phyloP scores from a whole-genome alignment of 352 stramenopile species.

The Phytophthora melonis region DNA sequence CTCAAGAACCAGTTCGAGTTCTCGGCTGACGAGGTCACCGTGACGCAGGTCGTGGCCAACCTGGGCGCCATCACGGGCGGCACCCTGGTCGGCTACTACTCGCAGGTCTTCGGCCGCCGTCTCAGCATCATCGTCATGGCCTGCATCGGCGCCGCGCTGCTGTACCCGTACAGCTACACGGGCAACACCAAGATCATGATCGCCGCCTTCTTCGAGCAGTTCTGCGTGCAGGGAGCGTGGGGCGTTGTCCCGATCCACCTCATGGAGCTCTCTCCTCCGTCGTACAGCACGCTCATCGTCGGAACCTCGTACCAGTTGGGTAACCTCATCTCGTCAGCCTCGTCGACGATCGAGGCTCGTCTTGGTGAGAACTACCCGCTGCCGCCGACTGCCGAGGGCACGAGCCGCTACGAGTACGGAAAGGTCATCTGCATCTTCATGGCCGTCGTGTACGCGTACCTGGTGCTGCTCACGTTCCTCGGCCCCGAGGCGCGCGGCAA shows the following conservation, averaged over 20 bases:
- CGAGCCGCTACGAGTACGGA: constrained; percentile 52
- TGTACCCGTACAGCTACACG: constrained; percentile 64
- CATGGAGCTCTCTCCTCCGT: constrained; percentile 58
- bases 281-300: constrained; percentile 56
- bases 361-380: constrained; percentile 56
- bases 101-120: constrained; percentile 52
- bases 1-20: constrained; percentile 57
- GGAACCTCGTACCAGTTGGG: constrained; percentile 62
- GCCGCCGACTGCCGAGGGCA: constrained; percentile 31
- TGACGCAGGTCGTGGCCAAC: constrained; percentile 57
- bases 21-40: constrained; percentile 49
- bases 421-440: constrained; percentile 60
- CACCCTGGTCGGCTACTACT: constrained; percentile 60
- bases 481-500: constrained; percentile 55
- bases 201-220: constrained; percentile 57
- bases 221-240: constrained; percentile 58
- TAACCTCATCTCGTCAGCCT: constrained; percentile 62
- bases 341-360: constrained; percentile 56
- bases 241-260: constrained; percentile 66
- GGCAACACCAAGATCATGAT: constrained; percentile 35
- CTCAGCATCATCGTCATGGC: constrained; percentile 50
- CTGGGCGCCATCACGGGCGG: constrained; percentile 51
- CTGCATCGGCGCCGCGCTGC: constrained; percentile 36
- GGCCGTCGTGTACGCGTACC: constrained; percentile 53
- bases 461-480: constrained; percentile 50